Base-by-base conservation (phyloP, 805 yeast species). In the Wickerhamomyces bisporus region DNA sequence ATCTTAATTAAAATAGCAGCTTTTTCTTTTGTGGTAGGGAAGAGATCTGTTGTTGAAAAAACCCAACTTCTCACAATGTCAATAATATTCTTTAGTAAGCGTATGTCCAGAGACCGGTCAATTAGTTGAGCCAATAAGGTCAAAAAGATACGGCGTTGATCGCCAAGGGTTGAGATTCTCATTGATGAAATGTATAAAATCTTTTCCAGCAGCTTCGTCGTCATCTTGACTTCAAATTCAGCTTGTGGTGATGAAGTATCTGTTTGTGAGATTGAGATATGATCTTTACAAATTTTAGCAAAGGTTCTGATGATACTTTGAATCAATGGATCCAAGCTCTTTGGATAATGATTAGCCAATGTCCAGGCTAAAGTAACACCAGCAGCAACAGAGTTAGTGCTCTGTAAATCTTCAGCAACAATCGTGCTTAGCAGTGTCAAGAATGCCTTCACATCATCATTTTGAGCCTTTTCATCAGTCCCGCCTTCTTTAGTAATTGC, bases 21-120 rank as follows among this genome's bases (percentile, higher is more conserved):
- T 57, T 93, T 93, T 54, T 93, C 99, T 57, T 93, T 94, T 3
- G 84, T 79, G 0, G 98, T 86, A 3, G 99, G 99, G 67, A 88
- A 88, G 17, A 86, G 70, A 47, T 86, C 96, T 4, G 77, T 68
- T 40, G 81, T 76, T 3, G 86, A 76, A 55, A 94, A 88, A 0
- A 89, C 91, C 98, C 99, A 93, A 13, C 73, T 73, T 52, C 89
- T 77, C 1, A 89, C 91, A 46, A 88, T 79, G 21, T 71, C 70
- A 19, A 91, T 77, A 32, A 93, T 84, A 53, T 81, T 82, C 43
- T 75, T 75, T 43, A 89, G 66, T 8, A 93, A 74, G 18, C 74
- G 78, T 42, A 79, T 79, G 52, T 89, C 96, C 42, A 77, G 71
- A 0, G 96, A 85, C 27, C 95, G 73, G 50, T 93, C 98, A 45